Base-by-base conservation (phyloP, 2,329 filamentous ascomycete species). In the Fusarium bactridioides region DNA sequence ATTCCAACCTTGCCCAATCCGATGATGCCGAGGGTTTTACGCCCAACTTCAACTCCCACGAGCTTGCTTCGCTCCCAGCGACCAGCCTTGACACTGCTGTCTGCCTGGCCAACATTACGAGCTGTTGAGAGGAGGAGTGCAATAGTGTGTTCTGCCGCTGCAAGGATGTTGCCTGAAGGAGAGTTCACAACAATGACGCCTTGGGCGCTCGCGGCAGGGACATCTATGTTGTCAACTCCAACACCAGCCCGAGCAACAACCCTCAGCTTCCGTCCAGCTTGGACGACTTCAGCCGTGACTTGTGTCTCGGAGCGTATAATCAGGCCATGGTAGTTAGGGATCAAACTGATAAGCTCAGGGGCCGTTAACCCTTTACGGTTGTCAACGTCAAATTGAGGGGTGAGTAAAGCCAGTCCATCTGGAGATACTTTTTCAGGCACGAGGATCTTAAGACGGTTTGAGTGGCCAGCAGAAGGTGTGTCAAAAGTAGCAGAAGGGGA, bases 1-100 rank as follows among this genome's bases (percentile, higher is more conserved):
- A 95, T 85, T 27, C 93, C 93, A 33, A 95, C 93, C 83, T 95
- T 95, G n/a, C 93, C 93, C 31, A 95, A 82, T 3, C 93, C 93
- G 43, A 96, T 89, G 55, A 95, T 91, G 2, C 91, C 92, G 11
- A 95, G 83, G 3, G 89, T 92, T 83, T 95, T 95, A 50, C 91
- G 89, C 55, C 93, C 92, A 16, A 95, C 90, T 80, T 95, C 93
- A 23, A 94, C 88, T 9, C 93, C 93, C 0, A 94, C 91, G 7
- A 95, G 86, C 74, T 89, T 89, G 77, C 90, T 89, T 61, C 93
- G 86, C 79, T 95, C 92, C 93, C 93, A 95, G 58, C 88, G 89
- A 0, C 91, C 91, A n/a, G 80, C 84, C 76, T 94, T 93, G 70
- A 94, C 83, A 66, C 87, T 90, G n/a, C 87, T 83, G 72, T 91